Evolutionary conservation across 257 asterid genomes (phyloP), one percentile per base, ranked within the genome.

Genomic region (Lantana camara): DNA sequence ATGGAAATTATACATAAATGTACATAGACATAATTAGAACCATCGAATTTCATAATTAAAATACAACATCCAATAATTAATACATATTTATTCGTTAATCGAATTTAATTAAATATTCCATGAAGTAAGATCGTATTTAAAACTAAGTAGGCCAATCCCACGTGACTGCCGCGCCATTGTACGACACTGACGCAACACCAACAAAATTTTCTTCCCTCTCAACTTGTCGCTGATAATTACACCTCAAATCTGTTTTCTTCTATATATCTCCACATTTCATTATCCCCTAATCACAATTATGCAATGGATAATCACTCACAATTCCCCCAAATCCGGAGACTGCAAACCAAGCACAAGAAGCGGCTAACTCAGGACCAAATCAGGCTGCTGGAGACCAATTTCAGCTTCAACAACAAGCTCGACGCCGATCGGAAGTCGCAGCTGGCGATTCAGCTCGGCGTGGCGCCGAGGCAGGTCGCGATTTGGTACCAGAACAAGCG

Each of bases 401-500:
- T 80, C 71, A 76, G 10, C 47, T 54, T 69, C 72, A 82, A 79
- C 47, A 79, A 66, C 68, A 86, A 79, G 70, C 88, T 89, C 13
- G 89, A 86, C 49, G 71, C 90, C 3, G 84, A 82, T 20, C 72
- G 74, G 5, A 86, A 82, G 54, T 50, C 63, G 2, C 87, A 73
- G 30, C 89, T 89, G 0, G 85, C 95, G 0, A 59, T 42, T 5
- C 80, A 82, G 68, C 85, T 86, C 0, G 92, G 87, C 0, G 46
- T 83, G 15, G 88, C 92, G 12, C 78, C 87, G 0, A 59, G 92
- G 5, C 93, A 89, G 16, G 75, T 89, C 0, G 89, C 92, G 1
- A 71, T 86, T 23, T 89, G 96, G 92, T 89, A 83, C 71, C 95
- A 86, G 17, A 89, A 89, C 68, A 83, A 72, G 76, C 85, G 96